Evolutionary conservation across 495 filamentous ascomycete species (phyloP).

Genomic region (Neurospora sp.): DNA sequence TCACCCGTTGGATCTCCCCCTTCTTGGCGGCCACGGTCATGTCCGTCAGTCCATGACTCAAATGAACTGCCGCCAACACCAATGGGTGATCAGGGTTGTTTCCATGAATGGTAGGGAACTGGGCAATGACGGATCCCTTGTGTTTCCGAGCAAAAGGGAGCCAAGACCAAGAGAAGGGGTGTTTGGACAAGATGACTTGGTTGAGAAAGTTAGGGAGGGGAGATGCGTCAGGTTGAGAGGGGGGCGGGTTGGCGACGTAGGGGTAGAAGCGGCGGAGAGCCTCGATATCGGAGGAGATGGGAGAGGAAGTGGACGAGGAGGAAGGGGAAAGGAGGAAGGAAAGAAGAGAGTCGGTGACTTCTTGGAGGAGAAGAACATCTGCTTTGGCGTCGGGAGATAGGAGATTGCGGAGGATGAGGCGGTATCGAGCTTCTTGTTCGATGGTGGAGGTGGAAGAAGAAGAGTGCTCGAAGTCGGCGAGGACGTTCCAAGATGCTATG

Average conservation of each 20-base stretch:
- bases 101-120: conserved; percentile 22
- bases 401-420: conserved; percentile 36
- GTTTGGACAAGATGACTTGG: conserved; percentile 41
- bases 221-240: conserved; percentile 33
- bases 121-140: conserved; percentile 39
- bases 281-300: neutral
- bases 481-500: conserved; percentile 46
- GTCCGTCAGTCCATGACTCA: conserved; percentile 44
- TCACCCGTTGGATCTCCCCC: conserved; percentile 33
- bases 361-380: conserved; percentile 45
- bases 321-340: conserved; percentile 30
- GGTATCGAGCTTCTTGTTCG: conserved; percentile 29
- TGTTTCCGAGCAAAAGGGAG: conserved; percentile 37
- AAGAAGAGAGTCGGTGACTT: conserved; percentile 49
- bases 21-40: conserved; percentile 41
- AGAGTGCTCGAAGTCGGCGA: conserved; percentile 42
- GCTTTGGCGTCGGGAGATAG: conserved; percentile 24
- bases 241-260: conserved; percentile 41
- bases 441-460: conserved; percentile 12
- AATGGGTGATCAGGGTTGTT: conserved; percentile 13
- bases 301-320: neutral
- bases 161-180: conserved; percentile 39
- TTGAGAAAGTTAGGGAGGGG: conserved; percentile 46
- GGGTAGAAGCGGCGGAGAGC: conserved; percentile 37
- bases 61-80: conserved; percentile 42